These are phyloP conservation scores for Limnanthes douglasii DNA, from an alignment of 345 rosid genomes.

Conservation along the genomic window DNA sequence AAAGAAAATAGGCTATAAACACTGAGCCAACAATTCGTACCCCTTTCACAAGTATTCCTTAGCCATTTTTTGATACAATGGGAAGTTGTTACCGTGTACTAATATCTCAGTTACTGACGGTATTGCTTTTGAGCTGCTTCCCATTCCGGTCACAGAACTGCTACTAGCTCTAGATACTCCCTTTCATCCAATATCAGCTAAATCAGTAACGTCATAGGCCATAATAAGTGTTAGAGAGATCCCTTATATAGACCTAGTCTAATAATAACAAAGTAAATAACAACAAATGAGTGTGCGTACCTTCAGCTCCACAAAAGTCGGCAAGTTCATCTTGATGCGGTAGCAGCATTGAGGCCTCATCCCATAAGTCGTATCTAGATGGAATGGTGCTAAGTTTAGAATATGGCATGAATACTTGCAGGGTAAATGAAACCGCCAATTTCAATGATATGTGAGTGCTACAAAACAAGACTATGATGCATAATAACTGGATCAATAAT, in stretches of 20 bases:
- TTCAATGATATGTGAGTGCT: conserved; percentile 4
- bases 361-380: conserved; percentile 47
- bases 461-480: background rate
- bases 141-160: conserved; percentile 32
- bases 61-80: no score
- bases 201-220: conserved; percentile 56
- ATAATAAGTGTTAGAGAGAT: conserved; percentile 58
- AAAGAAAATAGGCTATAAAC: no score
- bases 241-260: conserved; percentile 15
- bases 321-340: conserved; percentile 34
- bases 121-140: conserved; percentile 28
- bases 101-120: conserved; percentile 27
- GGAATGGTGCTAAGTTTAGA: conserved; percentile 21
- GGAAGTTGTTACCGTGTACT: conserved; percentile 34
- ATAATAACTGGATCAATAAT: background rate
- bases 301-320: conserved; percentile 36
- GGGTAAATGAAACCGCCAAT: conserved; percentile 35
- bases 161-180: conserved; percentile 29
- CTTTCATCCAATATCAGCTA: conserved; percentile 90
- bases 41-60: no score
- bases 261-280: conserved; percentile 11
- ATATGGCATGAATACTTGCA: conserved; percentile 45
- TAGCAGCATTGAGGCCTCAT: conserved; percentile 41
- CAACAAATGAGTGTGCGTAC: conserved; percentile 23
- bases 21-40: no score